A percentile compares a stretch with the other conserved stretches of the same genome.
phyloP scores from a whole-genome alignment of 352 stramenopile genomes.

The Phytopythium litorale region DNA sequence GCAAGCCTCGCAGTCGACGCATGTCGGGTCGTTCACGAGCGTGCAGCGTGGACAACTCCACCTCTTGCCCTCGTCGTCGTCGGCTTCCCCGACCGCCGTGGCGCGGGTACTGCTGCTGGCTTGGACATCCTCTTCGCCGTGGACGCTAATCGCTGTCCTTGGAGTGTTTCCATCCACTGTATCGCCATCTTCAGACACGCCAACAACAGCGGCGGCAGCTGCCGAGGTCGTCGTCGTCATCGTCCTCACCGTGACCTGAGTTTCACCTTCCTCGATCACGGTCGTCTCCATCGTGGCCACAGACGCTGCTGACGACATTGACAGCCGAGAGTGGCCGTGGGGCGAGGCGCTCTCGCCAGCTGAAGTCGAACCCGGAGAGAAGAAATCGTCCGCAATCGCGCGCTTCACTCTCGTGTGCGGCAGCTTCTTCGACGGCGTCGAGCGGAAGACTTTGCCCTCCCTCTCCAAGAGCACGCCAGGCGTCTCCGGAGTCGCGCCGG shows the following conservation, averaged over 20 bases:
- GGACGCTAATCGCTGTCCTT: background rate
- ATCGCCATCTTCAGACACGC: background rate
- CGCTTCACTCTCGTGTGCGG: constrained; percentile 23
- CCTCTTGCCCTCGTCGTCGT: constrained; percentile 21
- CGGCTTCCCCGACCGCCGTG: constrained; percentile 2
- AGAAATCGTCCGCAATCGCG: constrained; percentile 36
- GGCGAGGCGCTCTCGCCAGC: background rate
- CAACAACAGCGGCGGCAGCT: background rate
- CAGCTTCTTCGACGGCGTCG: constrained; percentile 15
- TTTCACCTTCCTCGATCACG: background rate
- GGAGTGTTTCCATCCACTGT: background rate
- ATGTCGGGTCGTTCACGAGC: constrained; percentile 64
- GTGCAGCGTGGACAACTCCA: constrained; percentile 80
- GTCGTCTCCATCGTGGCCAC: background rate
- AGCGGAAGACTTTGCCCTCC: constrained; percentile 8
- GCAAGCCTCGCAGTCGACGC: constrained; percentile 59
- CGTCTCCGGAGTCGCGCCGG: constrained; percentile 3
- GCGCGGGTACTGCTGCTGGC: background rate
- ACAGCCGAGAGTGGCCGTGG: background rate
- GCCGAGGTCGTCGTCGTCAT: background rate
- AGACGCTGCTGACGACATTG: background rate
- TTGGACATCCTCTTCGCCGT: background rate
- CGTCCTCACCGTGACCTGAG: background rate
- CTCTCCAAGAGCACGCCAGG: background rate
- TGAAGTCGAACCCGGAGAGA: constrained; percentile 34